Percentiles rank a stretch among this genome's conserved stretches.
phyloP scores from a whole-genome alignment of 2,329 filamentous ascomycete genomes.

The Fusarium kyushuense region DNA sequence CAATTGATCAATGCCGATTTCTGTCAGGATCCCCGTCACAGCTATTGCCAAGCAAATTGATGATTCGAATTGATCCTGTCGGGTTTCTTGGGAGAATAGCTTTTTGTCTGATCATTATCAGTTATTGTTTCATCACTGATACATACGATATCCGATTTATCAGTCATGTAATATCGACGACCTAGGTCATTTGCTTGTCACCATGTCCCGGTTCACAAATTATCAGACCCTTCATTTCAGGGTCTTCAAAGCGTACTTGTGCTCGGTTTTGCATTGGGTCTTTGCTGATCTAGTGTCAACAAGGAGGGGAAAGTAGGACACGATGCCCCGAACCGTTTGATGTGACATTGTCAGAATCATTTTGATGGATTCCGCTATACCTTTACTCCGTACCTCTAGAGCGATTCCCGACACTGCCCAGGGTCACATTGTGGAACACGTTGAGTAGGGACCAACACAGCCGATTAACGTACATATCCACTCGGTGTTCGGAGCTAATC shows the following conservation, averaged over 20 bases:
- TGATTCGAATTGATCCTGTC: not conserved
- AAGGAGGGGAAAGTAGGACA: not conserved
- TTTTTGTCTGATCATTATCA: not conserved
- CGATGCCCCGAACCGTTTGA: not conserved
- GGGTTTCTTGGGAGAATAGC: not conserved
- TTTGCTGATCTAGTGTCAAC: not conserved
- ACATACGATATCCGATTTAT: not conserved
- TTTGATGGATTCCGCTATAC: not conserved
- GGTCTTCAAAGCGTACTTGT: constrained; percentile 12
- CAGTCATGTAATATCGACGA: constrained; percentile 20
- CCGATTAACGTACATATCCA: constrained; percentile 34
- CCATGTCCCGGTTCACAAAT: constrained; percentile 33
- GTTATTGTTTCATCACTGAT: not conserved
- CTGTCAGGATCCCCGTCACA: not conserved
- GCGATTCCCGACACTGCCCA: not conserved
- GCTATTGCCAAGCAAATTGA: not conserved
- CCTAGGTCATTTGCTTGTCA: constrained; percentile 23
- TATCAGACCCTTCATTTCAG: constrained; percentile 31
- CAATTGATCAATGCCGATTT: not conserved
- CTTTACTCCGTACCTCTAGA: not conserved
- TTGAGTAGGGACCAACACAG: constrained; percentile 33
- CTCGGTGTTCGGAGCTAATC: constrained; percentile 33
- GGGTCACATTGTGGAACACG: constrained; percentile 10
- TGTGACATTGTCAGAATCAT: not conserved
- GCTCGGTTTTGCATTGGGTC: not conserved